Evolutionary conservation across 768 basidiomycete genomes (phyloP), one percentile per base, ranked within the genome.

Genomic region (Rhodotorula taiwanensis): DNA sequence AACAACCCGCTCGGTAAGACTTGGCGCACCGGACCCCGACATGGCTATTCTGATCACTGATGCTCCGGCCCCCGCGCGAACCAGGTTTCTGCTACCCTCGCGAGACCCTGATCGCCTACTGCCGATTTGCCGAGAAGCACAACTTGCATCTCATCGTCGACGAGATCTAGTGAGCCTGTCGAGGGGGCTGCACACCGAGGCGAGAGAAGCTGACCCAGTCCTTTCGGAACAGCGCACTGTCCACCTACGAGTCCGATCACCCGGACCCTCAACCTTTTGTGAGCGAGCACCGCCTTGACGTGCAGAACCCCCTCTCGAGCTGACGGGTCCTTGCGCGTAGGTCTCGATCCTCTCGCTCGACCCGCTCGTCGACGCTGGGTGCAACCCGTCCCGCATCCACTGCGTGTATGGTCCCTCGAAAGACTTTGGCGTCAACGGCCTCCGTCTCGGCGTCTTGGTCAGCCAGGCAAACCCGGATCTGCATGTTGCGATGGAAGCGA

Each of bases 371-470:
- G 72, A 72, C 44, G 70, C 71, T 0, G 50, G 59, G 13, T 72
- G 72, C 56, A 44, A 70, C 48, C 70, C 70, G 10, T 50, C 62
- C 18, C 62, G 72, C 3, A 55, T 73, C 14, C 55, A 60, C 61
- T 23, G 33, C 48, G 55, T 61, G 1, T 70, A 69, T 48, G 62
- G 60, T 43, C 60, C 71, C n/a, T 59, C 55, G 25, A 73, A 73
- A 51, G 72, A 73, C 49, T 73, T 68, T 58, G 64, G 69, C 13
- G 55, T 58, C 52, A 73, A 73, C 62, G 72, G 72, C 1, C 58
- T 73, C 21, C 64, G 72, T 3, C 52, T 71, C 41, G 72, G 69
- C 27, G 69, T 66, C 13, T 60, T 73, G 52, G 67, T 72, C 16
- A 69, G 71, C 50, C 71, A 71, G 60, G 53, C 65, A n/a, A 73